Evolutionary conservation across 2,329 filamentous ascomycete species (phyloP).

Genomic region (Penicillium decumbens): DNA sequence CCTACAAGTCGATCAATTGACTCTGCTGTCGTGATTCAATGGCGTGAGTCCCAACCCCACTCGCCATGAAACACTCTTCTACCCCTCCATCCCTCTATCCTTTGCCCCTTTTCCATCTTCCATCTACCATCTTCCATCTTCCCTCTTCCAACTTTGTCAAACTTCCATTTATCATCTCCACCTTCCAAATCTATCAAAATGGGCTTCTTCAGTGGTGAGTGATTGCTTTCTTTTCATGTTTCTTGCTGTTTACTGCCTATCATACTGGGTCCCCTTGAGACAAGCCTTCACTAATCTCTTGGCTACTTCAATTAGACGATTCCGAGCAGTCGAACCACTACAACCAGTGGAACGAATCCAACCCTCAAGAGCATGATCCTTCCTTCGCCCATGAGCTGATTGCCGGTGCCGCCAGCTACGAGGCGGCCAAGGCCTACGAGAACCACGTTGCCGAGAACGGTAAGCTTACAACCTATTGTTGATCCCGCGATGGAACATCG

Average conservation of each 20-base stretch:
- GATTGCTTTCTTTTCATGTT: background rate
- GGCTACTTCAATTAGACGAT: background rate
- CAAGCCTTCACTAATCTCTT: background rate
- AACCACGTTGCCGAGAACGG: constrained; percentile 65
- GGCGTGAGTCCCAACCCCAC: background rate
- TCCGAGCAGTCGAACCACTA: constrained; percentile 37
- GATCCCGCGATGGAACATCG: background rate
- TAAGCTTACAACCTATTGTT: constrained; percentile 30
- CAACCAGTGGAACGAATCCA: too few relatives aligned
- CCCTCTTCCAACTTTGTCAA: background rate
- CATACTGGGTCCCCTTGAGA: background rate
- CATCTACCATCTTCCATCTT: too few relatives aligned
- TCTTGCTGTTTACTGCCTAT: background rate
- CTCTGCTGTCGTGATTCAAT: background rate
- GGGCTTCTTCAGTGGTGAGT: constrained; percentile 20
- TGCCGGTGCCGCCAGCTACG: constrained; percentile 69
- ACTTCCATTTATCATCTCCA: background rate
- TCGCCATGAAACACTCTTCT: background rate
- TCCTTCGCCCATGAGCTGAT: constrained; percentile 68
- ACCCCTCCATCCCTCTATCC: background rate
- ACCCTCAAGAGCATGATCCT: constrained; percentile 39
- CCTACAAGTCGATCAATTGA: too few relatives aligned
- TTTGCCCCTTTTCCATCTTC: background rate
- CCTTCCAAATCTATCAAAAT: constrained; percentile 10
- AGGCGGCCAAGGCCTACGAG: constrained; percentile 74